phyloP scores from a whole-genome alignment of 2,329 filamentous ascomycete genomes.

The Mariannaea sp. region DNA sequence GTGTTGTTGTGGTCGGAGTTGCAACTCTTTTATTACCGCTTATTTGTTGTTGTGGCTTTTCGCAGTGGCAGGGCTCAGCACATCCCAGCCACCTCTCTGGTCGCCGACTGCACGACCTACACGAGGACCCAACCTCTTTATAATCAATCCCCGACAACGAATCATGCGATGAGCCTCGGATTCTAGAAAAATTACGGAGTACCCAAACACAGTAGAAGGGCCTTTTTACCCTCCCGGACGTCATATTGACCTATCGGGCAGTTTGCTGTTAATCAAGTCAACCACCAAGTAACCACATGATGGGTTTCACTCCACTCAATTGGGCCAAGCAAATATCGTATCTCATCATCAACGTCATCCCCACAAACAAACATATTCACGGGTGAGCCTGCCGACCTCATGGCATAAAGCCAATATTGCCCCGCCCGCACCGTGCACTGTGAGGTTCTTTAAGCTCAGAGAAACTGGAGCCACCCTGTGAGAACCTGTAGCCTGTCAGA shows the following conservation, averaged over 20 bases:
- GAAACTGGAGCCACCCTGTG: no score
- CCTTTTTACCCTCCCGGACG: constrained; percentile 2
- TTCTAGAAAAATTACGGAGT: no score
- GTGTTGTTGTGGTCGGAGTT: not conserved
- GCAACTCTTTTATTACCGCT: constrained; percentile 5
- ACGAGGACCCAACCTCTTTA: constrained; percentile 27
- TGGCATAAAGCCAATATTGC: no score
- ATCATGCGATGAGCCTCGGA: constrained; percentile 6
- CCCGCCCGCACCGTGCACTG: no score
- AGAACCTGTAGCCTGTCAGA: not conserved
- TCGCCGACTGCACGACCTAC: no score
- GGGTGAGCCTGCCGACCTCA: no score
- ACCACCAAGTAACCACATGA: not conserved
- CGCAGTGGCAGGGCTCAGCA: not conserved
- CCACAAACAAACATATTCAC: no score
- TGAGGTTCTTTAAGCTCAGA: no score
- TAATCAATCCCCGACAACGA: constrained; percentile 26
- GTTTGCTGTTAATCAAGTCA: constrained; percentile 6
- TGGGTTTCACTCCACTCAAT: constrained; percentile 7
- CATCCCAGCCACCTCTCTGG: constrained; percentile 30
- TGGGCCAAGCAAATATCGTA: constrained; percentile 5
- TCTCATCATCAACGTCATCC: constrained; percentile 7
- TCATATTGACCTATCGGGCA: constrained; percentile 16
- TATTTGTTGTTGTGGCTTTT: not conserved
- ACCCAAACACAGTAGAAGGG: not conserved